These are phyloP conservation scores for Yamadazyma siamensis DNA, from an alignment of 1,139 yeast species.

Conservation along the genomic window DNA sequence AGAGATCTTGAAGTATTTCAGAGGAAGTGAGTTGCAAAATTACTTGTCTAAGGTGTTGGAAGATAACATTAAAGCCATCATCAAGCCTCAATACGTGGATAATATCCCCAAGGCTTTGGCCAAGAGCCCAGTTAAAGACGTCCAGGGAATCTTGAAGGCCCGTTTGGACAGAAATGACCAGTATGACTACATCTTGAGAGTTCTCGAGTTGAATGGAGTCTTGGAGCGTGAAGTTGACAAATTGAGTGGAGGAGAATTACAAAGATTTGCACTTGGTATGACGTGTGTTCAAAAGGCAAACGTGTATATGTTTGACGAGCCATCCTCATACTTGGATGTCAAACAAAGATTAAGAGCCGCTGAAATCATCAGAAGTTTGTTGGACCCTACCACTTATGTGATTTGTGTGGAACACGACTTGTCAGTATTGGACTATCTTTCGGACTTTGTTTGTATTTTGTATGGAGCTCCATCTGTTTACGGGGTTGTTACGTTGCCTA, in stretches of 20 bases:
- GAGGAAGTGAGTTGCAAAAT: conserved; percentile 97
- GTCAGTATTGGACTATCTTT: conserved; percentile 92
- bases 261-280: conserved; percentile 97
- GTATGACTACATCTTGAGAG: conserved; percentile 59
- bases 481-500: conserved; percentile 95
- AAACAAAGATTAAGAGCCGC: conserved; percentile 99
- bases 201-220: conserved; percentile 71
- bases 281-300: conserved; percentile 93
- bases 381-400: conserved; percentile 73
- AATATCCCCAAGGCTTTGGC: conserved; percentile 91
- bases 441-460: conserved; percentile 92
- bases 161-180: conserved; percentile 66
- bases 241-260: conserved; percentile 97
- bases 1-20: conserved; percentile 82
- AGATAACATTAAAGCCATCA: conserved; percentile 89
- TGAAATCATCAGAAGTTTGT: conserved; percentile 80
- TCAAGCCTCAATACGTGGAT: conserved; percentile 97
- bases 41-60: conserved; percentile 91
- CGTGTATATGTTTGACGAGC: conserved; percentile 99
- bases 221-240: conserved; percentile 82
- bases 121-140: conserved; percentile 84
- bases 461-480: conserved; percentile 98
- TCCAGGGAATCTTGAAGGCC: conserved; percentile 75
- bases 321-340: conserved; percentile 95
- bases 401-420: conserved; percentile 98